Base-by-base conservation (phyloP, 2,329 filamentous ascomycete species). In the Fusarium decemcellulare region DNA sequence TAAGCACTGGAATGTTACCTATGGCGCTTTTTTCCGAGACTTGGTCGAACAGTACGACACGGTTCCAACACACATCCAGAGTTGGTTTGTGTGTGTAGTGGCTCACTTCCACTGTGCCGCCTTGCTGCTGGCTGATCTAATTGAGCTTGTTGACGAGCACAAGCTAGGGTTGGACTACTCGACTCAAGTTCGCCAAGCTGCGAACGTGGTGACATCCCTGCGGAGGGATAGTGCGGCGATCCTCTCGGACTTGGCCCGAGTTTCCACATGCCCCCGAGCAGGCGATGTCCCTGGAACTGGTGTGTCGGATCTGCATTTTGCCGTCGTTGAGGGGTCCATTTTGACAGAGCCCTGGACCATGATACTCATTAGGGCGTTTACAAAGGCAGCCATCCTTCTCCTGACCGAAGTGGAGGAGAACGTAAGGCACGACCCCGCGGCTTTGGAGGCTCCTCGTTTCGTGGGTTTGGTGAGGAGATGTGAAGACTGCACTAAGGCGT, bases 311-410 rank as follows among this genome's bases (percentile, higher is more conserved):
- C 85, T 87, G 57, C 87, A 88, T 71, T 84, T 84, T 59, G 86
- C 86, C 1, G 79, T 88, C 27, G 85, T 83, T 43, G 81, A 87
- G 61, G 86, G 85, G 3, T 84, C 87, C 2, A 79, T 90, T n/a
- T 72, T 90, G 59, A 88, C 86, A 1, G 87, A 90, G 67, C 88
- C 88, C 3, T 90, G 87, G 87, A 88, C 87, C 2, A 83, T 84
- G 40, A 83, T 89, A 4, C 76, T 89, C 30, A 84, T 88, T 44
- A 80, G 85, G 29, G 83, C 83, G 0, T 89, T 89, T 61, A 81
- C 84, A 27, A 85, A 83, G 70, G 84, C 86, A 0, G 82, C 77
- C 3, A 71, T 79, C 6, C 60, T 78, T 15, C 75, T 80, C 23
- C 68, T 88, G 6, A 77, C 81, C 8, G 76, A 76, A 34, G 74